Evolutionary conservation across 306 rosid species (phyloP), one percentile per base, ranked within the genome.

Genomic region (Chamaecrista fasciculata): DNA sequence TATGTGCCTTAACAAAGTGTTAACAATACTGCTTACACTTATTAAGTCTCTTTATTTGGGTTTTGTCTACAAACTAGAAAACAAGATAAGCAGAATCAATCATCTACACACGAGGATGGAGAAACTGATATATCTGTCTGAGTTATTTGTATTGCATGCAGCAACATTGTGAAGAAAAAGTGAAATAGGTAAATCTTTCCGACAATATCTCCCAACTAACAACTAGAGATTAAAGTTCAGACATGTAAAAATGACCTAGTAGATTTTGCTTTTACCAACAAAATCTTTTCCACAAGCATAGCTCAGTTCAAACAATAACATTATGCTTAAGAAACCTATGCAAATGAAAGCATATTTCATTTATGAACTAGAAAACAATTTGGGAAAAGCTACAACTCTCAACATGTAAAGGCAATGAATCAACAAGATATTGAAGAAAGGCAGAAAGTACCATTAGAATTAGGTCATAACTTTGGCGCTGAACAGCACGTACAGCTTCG

Each of bases 401-500:
- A 40, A 64, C 21, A 47, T 12, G 6, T 34, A 64, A 44, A 23
- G 66, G 25, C 56, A 52, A 36, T 25, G 58, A 58, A 11, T n/a
- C n/a, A n/a, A 26, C 33, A 43, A 47, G 18, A 37, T 0, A 36
- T 74, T 31, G 15, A 67, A 11, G 53, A 31, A n/a, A 51, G 8
- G 43, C 57, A 61, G 64, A 63, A 77, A 28, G 56, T 83, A 91
- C 99, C 99, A 95, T 95, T 16, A 95, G 81, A 69, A 95, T 78
- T 63, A 95, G 80, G 74, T 86, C 83, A 49, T 91, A 95, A n/a
- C 73, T 33, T 12, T 72, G 75, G 15, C 73, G 51, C 49, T 87
- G 99, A 80, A 91, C 81, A 2, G 96, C 96, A 3, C 66, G 74
- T 12, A 95, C 81, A 39, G 95, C 99, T 81, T 95, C 99, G 18